A percentile compares a stretch with the other conserved stretches of the same genome.
Conservation (phyloP, 2,329 filamentous ascomycete species). For the Talaromyces sp. region DNA sequence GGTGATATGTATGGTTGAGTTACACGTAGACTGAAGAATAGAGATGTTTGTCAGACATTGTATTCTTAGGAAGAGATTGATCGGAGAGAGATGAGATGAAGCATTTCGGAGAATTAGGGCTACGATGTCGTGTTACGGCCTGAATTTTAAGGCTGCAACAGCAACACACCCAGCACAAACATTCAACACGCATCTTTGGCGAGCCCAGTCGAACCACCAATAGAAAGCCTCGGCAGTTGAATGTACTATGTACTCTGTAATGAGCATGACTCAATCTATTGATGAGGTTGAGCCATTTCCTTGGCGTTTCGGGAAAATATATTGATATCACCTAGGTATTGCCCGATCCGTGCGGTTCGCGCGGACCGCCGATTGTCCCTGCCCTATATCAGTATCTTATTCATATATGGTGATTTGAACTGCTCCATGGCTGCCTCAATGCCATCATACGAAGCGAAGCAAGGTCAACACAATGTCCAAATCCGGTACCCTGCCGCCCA, state of each 20-base stretch:
- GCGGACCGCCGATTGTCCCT: not conserved
- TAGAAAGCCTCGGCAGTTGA: not conserved
- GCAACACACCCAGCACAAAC: not conserved
- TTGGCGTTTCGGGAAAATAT: not conserved
- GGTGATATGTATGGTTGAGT: not conserved
- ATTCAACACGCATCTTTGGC: not conserved
- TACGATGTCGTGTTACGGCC: not conserved
- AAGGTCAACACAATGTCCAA: not conserved
- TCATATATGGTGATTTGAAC: not conserved
- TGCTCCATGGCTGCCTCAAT: not conserved
- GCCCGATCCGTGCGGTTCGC: not conserved
- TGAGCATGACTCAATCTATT: not conserved
- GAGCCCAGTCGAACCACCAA: not conserved
- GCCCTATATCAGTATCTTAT: not conserved
- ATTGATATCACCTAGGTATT: not conserved
- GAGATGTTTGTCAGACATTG: not conserved
- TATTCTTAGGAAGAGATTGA: not conserved
- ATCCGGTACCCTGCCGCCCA: not conserved
- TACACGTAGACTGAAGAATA: not conserved
- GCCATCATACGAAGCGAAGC: not conserved
- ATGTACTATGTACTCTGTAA: not conserved
- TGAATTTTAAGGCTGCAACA: not conserved
- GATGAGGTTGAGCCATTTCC: not conserved
- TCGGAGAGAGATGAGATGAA: not conserved
- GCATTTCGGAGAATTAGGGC: not conserved